Conservation (phyloP, 164 flowering plant genomes). For the Akebia trifoliata region DNA sequence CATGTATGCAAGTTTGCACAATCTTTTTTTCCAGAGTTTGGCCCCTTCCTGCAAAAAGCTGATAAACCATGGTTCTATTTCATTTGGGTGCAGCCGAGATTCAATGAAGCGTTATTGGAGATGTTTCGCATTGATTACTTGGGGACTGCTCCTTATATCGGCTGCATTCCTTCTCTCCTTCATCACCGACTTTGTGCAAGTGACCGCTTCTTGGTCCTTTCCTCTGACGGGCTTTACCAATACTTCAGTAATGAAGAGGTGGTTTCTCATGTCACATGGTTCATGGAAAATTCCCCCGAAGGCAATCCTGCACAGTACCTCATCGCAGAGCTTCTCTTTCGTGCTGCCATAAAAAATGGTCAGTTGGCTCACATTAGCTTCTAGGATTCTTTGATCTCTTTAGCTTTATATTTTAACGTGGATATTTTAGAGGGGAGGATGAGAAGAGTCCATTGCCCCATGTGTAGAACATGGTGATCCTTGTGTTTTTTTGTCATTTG, state of each 20-base stretch:
- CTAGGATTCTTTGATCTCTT: not conserved
- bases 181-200: constrained; percentile 58
- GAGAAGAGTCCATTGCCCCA: too few species aligned
- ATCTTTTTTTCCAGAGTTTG: too few species aligned
- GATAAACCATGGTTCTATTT: too few species aligned
- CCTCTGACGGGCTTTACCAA: constrained; percentile 71
- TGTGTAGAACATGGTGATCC: too few species aligned
- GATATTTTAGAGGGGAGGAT: too few species aligned
- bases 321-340: constrained; percentile 58
- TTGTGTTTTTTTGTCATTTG: too few species aligned
- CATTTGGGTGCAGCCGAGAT: constrained; percentile 45
- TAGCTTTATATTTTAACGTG: too few species aligned
- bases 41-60: too few species aligned
- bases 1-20: too few species aligned
- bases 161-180: constrained; percentile 44
- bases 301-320: constrained; percentile 78
- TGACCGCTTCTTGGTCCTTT: constrained; percentile 62
- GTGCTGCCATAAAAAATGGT: constrained; percentile 75
- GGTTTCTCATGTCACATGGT: constrained; percentile 61
- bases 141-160: constrained; percentile 52
- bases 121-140: constrained; percentile 54
- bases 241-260: constrained; percentile 75
- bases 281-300: constrained; percentile 62
- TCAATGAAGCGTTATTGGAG: constrained; percentile 54
- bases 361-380: constrained; percentile 15